Conservation (phyloP, 208 protist genomes). For the Porcisia hertigi region DNA sequence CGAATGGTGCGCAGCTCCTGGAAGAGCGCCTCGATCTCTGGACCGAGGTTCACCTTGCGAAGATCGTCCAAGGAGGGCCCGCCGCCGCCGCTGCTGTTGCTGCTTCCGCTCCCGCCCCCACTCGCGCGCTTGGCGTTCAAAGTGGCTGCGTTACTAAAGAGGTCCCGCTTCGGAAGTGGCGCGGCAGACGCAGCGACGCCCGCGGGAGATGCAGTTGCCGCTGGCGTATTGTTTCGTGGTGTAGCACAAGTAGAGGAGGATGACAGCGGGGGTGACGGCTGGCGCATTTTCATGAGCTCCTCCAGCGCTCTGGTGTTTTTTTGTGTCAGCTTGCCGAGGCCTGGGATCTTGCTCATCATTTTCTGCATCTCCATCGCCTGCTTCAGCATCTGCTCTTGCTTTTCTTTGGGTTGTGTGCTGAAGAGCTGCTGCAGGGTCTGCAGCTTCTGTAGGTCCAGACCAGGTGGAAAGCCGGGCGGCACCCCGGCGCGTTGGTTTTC, state of each 20-base stretch:
- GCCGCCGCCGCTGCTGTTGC: conserved; percentile 15
- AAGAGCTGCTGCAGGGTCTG: conserved; percentile 79
- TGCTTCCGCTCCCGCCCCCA: not conserved
- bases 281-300: conserved; percentile 58
- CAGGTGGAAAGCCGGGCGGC: conserved; percentile 40
- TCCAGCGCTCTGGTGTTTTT: conserved; percentile 75
- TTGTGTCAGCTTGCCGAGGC: conserved; percentile 69
- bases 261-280: not conserved
- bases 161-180: conserved; percentile 2
- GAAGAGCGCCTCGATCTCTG: conserved; percentile 90
- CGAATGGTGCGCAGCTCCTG: conserved; percentile 74
- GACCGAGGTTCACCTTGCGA: conserved; percentile 79
- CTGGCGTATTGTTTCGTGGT: not conserved
- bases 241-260: not conserved
- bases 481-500: not conserved
- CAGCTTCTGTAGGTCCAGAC: conserved; percentile 66
- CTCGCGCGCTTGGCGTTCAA: not conserved
- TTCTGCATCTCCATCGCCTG: conserved; percentile 85
- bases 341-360: conserved; percentile 73
- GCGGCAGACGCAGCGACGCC: not conserved
- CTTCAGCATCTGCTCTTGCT: conserved; percentile 84
- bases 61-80: conserved; percentile 83
- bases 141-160: conserved; percentile 1
- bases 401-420: conserved; percentile 67
- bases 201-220: not conserved